Percentiles rank a stretch among this genome's conserved stretches.
Conservation (phyloP, 345 rosid genomes). For the Pugionium cornutum region DNA sequence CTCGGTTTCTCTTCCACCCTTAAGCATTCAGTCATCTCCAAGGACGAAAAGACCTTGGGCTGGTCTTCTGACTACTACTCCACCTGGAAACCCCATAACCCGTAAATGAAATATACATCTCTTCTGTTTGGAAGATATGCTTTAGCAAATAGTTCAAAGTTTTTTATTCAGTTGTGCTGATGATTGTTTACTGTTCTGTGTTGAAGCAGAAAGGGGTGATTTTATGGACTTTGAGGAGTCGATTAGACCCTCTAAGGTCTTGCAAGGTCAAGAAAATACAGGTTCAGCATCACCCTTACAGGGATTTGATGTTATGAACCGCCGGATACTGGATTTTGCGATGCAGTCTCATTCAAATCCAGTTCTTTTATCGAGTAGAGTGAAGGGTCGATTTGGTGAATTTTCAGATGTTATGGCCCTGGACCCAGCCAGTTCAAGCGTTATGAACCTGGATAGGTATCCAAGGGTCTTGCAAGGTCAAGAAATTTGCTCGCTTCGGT, state of each 20-base stretch:
- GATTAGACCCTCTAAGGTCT: constrained; percentile 94
- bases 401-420: constrained; percentile 45
- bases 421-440: constrained; percentile 48
- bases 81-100: constrained; percentile 51
- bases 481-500: constrained; percentile 77
- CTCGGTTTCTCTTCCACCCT: constrained; percentile 66
- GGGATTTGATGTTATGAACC: constrained; percentile 61
- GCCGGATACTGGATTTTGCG: constrained; percentile 56
- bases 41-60: constrained; percentile 76
- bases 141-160: constrained; percentile 9
- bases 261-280: constrained; percentile 99
- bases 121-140: constrained; percentile 1
- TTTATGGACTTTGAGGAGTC: constrained; percentile 88
- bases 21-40: constrained; percentile 75
- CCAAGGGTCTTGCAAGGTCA: constrained; percentile 99
- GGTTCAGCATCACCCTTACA: constrained; percentile 68
- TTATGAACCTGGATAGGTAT: constrained; percentile 62
- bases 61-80: constrained; percentile 53
- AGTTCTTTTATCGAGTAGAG: constrained; percentile 49
- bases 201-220: constrained; percentile 54
- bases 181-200: constrained; percentile 24
- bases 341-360: constrained; percentile 57
- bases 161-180: constrained; percentile 11
- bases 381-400: constrained; percentile 43
- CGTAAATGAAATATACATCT: constrained; percentile 43